Percentiles rank a stretch among this genome's conserved stretches.
Conservation (phyloP, 2,329 filamentous ascomycete genomes). For the Paracoccidioides lutzii region DNA sequence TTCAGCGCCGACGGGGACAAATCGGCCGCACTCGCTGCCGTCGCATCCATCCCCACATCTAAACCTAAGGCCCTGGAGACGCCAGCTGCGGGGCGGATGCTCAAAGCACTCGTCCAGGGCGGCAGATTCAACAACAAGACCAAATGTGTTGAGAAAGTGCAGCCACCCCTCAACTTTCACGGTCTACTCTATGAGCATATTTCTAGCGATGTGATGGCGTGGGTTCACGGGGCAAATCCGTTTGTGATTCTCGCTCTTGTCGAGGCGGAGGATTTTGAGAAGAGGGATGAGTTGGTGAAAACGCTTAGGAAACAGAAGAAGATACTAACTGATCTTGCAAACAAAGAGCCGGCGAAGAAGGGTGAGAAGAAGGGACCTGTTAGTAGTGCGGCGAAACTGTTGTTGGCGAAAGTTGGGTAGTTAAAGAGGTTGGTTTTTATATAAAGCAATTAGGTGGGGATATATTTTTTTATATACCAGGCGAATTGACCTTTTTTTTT, state of each 20-base stretch:
- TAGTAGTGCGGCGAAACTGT: conserved; percentile 36
- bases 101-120: conserved; percentile 82
- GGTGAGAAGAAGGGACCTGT: conserved; percentile 26
- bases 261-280: conserved; percentile 59
- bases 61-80: conserved; percentile 44
- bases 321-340: conserved; percentile 45
- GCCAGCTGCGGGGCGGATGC: conserved; percentile 62
- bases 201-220: conserved; percentile 54
- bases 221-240: conserved; percentile 75
- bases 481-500: too few relatives aligned
- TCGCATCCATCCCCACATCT: conserved; percentile 38
- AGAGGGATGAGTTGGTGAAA: conserved; percentile 54
- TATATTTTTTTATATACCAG: neutral
- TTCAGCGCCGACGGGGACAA: conserved; percentile 67
- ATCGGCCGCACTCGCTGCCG: conserved; percentile 55
- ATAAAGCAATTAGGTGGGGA: neutral
- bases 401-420: conserved; percentile 24
- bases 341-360: conserved; percentile 44
- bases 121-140: conserved; percentile 68
- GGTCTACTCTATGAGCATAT: conserved; percentile 73
- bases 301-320: conserved; percentile 62
- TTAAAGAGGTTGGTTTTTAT: neutral
- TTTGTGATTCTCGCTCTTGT: conserved; percentile 75
- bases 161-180: conserved; percentile 69
- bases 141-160: conserved; percentile 56